phyloP scores from a whole-genome alignment of 164 flowering plant species.

The Vitis rupestris region DNA sequence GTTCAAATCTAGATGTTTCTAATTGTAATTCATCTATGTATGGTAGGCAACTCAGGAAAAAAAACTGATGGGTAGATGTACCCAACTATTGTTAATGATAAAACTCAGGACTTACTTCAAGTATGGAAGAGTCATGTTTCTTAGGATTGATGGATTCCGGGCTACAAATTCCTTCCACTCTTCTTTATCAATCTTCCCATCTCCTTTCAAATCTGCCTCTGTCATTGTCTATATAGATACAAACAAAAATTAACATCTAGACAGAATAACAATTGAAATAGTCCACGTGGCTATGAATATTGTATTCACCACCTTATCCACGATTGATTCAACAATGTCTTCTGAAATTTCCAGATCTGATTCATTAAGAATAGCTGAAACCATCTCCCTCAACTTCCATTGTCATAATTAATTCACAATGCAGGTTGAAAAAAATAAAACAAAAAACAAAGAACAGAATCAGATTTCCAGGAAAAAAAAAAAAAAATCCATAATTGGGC shows the following conservation, averaged over 20 bases:
- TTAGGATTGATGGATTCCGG: conserved; percentile 56
- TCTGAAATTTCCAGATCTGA: conserved; percentile 24
- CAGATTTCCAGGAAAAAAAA: not conserved
- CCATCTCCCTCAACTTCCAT: conserved; percentile 36
- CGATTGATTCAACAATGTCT: conserved; percentile 33
- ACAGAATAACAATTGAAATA: not conserved
- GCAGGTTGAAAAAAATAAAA: not conserved
- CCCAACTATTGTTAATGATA: not conserved
- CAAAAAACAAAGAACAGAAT: not conserved
- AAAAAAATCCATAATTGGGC: too few relatives aligned
- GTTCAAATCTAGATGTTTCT: too few relatives aligned
- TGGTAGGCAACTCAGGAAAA: too few relatives aligned
- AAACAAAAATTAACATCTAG: not conserved
- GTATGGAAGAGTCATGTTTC: conserved; percentile 79
- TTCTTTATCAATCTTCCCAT: conserved; percentile 69
- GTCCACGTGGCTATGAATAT: not conserved
- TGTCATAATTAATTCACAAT: not conserved
- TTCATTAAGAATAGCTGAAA: conserved; percentile 31
- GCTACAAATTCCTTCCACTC: conserved; percentile 76
- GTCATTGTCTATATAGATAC: conserved; percentile 39
- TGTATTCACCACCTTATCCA: conserved; percentile 40
- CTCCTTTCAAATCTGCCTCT: conserved; percentile 68
- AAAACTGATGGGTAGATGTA: too few relatives aligned
- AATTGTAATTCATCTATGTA: too few relatives aligned
- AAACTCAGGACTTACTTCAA: conserved; percentile 41